Conservation (phyloP, 257 asterid genomes). For the Agastache rugosa region DNA sequence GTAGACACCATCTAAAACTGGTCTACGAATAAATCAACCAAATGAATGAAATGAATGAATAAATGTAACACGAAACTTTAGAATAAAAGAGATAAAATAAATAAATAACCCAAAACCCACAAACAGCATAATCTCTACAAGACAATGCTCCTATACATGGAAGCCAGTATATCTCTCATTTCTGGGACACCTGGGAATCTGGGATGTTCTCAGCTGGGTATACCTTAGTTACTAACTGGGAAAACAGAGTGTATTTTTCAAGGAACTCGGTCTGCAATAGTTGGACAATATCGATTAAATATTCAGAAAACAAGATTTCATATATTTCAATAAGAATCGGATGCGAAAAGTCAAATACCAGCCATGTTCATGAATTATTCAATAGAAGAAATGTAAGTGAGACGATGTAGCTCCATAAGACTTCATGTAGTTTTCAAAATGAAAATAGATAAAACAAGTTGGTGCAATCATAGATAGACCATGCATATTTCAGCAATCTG, state of each 20-base stretch:
- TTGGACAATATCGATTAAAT: conserved; percentile 28
- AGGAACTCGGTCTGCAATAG: conserved; percentile 83
- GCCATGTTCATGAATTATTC: background rate
- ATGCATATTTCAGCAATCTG: too few relatives aligned
- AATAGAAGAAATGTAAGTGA: background rate
- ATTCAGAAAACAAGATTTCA: too few relatives aligned
- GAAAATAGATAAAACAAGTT: too few relatives aligned
- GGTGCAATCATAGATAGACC: too few relatives aligned
- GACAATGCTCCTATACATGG: too few relatives aligned
- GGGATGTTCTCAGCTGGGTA: conserved; percentile 84
- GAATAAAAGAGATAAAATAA: background rate
- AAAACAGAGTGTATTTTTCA: conserved; percentile 85
- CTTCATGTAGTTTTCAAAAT: too few relatives aligned
- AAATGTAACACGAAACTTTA: background rate
- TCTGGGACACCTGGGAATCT: conserved; percentile 72
- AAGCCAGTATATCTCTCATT: too few relatives aligned
- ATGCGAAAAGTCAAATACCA: background rate
- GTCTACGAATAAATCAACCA: background rate
- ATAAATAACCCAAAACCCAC: background rate
- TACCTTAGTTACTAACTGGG: conserved; percentile 75
- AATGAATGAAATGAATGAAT: conserved; percentile 22
- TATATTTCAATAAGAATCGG: too few relatives aligned
- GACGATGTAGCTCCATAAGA: background rate
- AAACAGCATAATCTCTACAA: too few relatives aligned
- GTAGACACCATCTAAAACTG: background rate